Evolutionary conservation across 805 yeast species (phyloP).

Genomic region (Kurtzmaniella cleridarum): DNA sequence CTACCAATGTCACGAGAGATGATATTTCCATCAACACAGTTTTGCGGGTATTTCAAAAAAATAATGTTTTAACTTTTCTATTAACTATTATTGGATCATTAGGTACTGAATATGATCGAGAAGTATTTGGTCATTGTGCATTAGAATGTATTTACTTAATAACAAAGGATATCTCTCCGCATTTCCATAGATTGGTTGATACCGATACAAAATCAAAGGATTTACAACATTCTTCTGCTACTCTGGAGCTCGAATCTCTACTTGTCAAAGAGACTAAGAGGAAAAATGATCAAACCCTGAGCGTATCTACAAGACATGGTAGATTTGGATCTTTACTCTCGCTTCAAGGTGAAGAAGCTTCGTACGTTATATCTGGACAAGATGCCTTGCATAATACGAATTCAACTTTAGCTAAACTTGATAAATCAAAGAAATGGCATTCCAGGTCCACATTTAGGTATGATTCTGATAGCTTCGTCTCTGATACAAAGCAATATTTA

Average conservation of each 20-base stretch:
- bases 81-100: constrained; percentile 66
- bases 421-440: constrained; percentile 63
- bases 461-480: constrained; percentile 35
- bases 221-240: constrained; percentile 21
- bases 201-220: neutral
- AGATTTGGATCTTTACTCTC: constrained; percentile 85
- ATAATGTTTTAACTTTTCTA: constrained; percentile 68
- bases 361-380: constrained; percentile 69
- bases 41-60: constrained; percentile 53
- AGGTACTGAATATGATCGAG: constrained; percentile 57
- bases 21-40: constrained; percentile 65
- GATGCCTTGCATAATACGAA: constrained; percentile 47
- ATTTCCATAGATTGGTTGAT: constrained; percentile 7
- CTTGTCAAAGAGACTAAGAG: constrained; percentile 57
- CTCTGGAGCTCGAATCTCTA: constrained; percentile 43
- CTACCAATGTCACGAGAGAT: constrained; percentile 51
- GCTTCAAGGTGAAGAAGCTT: constrained; percentile 55
- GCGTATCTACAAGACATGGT: constrained; percentile 72
- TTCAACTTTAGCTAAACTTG: constrained; percentile 60
- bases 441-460: constrained; percentile 32
- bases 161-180: constrained; percentile 49
- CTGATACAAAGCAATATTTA: constrained; percentile 20
- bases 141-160: constrained; percentile 67
- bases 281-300: constrained; percentile 42
- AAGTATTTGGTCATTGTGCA: constrained; percentile 54